phyloP scores from a whole-genome alignment of 306 rosid species.

The Pachyrhizus erosus region DNA sequence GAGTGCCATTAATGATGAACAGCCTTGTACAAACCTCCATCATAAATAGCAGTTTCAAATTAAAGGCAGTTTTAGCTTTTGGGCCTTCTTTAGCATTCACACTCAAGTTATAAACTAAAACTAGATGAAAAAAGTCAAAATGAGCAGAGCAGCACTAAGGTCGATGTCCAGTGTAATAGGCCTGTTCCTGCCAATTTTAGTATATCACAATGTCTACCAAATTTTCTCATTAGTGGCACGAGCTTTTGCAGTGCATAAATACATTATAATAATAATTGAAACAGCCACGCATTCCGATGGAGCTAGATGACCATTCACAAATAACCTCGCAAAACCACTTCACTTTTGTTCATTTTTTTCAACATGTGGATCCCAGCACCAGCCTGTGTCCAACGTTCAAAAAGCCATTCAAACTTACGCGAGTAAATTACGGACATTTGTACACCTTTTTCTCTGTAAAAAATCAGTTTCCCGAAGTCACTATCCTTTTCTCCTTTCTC shows the following conservation, averaged over 20 bases:
- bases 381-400: constrained; percentile 57
- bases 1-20: background rate
- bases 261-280: constrained; percentile 12
- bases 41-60: background rate
- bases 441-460: constrained; percentile 11
- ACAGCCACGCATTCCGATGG: constrained; percentile 42
- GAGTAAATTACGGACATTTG: constrained; percentile 55
- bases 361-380: constrained; percentile 55
- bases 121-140: background rate
- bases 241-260: background rate
- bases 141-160: background rate
- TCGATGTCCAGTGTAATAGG: background rate
- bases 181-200: constrained; percentile 5
- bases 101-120: background rate
- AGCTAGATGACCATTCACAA: background rate
- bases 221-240: background rate
- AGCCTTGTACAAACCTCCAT: background rate
- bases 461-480: constrained; percentile 21
- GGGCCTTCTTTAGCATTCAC: background rate
- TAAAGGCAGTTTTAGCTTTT: background rate
- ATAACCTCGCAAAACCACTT: constrained; percentile 1
- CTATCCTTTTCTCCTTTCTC: constrained; percentile 17
- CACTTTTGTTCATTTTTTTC: constrained; percentile 43
- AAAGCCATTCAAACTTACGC: constrained; percentile 39
- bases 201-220: background rate